Conservation (phyloP, 345 rosid species). For the Eucalyptus victrix region DNA sequence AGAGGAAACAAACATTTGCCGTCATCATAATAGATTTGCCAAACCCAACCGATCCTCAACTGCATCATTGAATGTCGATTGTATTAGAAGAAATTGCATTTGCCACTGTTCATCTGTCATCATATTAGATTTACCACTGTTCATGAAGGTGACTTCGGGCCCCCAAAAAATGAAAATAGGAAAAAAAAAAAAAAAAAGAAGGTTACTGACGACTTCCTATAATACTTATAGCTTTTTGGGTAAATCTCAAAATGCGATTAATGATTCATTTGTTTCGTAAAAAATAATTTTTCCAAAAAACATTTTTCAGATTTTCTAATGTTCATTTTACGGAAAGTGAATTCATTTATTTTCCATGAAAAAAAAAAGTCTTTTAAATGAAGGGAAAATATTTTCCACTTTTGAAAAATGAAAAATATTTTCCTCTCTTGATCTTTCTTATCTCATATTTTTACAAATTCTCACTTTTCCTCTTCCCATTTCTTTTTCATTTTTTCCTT, state of each 20-base stretch:
- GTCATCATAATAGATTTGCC: not conserved
- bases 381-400: too few species aligned
- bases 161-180: not conserved
- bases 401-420: too few species aligned
- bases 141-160: not conserved
- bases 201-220: not conserved
- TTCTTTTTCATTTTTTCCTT: too few species aligned
- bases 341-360: too few species aligned
- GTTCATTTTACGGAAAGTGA: too few species aligned
- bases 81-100: not conserved
- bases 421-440: too few species aligned
- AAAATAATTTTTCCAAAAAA: fast-evolving
- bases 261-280: too few species aligned
- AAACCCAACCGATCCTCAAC: not conserved
- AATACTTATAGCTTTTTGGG: not conserved
- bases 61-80: not conserved
- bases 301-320: fast-evolving
- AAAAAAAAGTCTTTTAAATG: too few species aligned
- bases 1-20: not conserved
- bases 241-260: not conserved
- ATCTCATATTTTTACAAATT: too few species aligned
- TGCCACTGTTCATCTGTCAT: not conserved
- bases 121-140: not conserved
- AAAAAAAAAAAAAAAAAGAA: not conserved
- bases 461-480: too few species aligned